Base-by-base conservation (phyloP, 1,284 basidiomycete genomes). In the Spongiforma sp. region DNA sequence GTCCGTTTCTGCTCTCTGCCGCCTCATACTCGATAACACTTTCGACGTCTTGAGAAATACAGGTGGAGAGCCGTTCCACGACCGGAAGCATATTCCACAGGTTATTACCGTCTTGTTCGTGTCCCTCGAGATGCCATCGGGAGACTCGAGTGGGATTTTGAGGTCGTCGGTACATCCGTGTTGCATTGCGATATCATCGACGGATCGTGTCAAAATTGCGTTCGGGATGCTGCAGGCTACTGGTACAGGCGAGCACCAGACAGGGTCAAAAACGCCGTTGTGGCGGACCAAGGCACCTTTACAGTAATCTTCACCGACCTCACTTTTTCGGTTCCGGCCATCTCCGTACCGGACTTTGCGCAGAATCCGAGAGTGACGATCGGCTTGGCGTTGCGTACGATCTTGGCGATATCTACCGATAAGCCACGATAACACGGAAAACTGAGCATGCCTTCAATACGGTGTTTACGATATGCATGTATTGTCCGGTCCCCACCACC, bases 291-390 rank as follows among this genome's bases (percentile, higher is more conserved):
- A 75, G 74, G 59, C 82, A 2, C 64, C 77, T 1, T 61, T 84
- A 46, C n/a, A n/a, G n/a, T n/a, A n/a, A n/a, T n/a, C n/a, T n/a
- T n/a, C n/a, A n/a, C n/a, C n/a, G 70, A 83, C 43, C 67, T 81
- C n/a, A 79, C 77, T 2, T 80, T 82, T 58, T 75, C 75, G 34
- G 64, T 79, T 19, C 75, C 80, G 4, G 71, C 81, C 0, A 72
- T 66, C 65, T 68, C 71, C 9, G 62, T 84, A 11, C 69, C 71
- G 12, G n/a, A 65, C 17, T 68, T 71, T n/a, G 41, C 48, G 14
- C 56, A 2, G 30, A 67, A 61, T 67, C 73, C 53, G 36, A 54
- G 0, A 26, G 52, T 65, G 3, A 69, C 69, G 10, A 61, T 83
- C 21, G 67, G 71, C 26, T 60, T 82, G 57, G 57, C 67, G 30